Evolutionary conservation across 2,329 filamentous ascomycete species (phyloP).

Genomic region (Sporothrix dimorphospora): DNA sequence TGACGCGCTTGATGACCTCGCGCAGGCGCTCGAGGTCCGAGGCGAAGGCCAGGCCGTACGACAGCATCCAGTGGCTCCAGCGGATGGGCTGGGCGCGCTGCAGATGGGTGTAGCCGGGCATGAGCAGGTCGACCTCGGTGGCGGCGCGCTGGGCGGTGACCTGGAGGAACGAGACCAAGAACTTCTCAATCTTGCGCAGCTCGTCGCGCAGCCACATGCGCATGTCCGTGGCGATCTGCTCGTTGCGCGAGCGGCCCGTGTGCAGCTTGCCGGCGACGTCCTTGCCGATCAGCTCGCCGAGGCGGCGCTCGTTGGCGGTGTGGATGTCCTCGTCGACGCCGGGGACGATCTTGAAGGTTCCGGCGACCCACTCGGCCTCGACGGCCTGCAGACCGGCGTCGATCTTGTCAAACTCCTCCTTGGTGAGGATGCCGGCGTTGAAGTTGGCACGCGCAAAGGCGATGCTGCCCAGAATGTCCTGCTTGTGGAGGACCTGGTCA

Average conservation of each 20-base stretch:
- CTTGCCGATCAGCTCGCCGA: constrained; percentile 85
- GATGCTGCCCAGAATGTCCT: constrained; percentile 80
- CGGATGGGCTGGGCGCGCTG: constrained; percentile 80
- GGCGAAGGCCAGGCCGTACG: constrained; percentile 71
- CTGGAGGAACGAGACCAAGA: constrained; percentile 69
- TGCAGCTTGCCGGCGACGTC: constrained; percentile 86
- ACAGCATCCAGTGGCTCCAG: constrained; percentile 82
- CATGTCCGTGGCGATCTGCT: constrained; percentile 90
- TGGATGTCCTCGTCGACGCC: constrained; percentile 65
- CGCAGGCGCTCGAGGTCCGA: constrained; percentile 76
- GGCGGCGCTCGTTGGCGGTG: constrained; percentile 70
- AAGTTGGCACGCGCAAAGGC: constrained; percentile 81
- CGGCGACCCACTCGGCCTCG: constrained; percentile 56
- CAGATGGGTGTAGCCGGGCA: constrained; percentile 88
- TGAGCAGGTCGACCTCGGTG: constrained; percentile 73
- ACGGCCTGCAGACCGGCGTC: constrained; percentile 68
- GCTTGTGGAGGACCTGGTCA: constrained; percentile 75
- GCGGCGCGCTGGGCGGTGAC: constrained; percentile 72
- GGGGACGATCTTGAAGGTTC: constrained; percentile 55
- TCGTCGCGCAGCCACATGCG: constrained; percentile 82
- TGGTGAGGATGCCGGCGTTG: constrained; percentile 72
- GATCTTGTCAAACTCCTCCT: constrained; percentile 73
- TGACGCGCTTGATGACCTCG: constrained; percentile 74
- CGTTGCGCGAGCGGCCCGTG: constrained; percentile 84
- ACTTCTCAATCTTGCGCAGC: constrained; percentile 68